Evolutionary conservation across 495 filamentous ascomycete species (phyloP), one percentile per base, ranked within the genome.

Genomic region (Tetracladium setigerum): DNA sequence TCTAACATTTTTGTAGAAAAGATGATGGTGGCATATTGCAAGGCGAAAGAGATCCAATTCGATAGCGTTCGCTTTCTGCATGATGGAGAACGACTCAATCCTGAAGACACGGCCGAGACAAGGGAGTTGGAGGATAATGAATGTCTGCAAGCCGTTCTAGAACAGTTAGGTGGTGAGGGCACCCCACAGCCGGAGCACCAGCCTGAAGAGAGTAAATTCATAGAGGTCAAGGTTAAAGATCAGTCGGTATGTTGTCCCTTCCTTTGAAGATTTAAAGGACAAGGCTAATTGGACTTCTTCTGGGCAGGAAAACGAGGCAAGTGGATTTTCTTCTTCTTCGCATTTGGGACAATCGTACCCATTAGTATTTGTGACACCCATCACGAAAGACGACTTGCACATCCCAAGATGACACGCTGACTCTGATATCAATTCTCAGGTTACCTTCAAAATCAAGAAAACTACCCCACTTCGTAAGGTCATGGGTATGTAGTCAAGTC

Each of bases 401-500:
- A 27, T 27, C 7, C 22, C 3, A 27, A 27, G 22, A 27, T 3
- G 22, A 27, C 22, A 7, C 22, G 7, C 22, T 27, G 7, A 27
- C 3, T 27, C 22, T 27, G 22, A 27, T 27, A 7, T 27, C 22
- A 27, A 3, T 27, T 27, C n/a, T n/a, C n/a, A 88, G 49, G 83
- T 89, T 52, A 87, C 87, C 62, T 89, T 89, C 68, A 88, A 87
- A 70, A 89, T 89, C 64, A 89, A 89, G 73, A 76, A 82, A 1
- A 79, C 82, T 0, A 89, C 84, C 0, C 72, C 75, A 49, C 71
- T 89, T 38, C 82, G 82, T 60, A 89, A 89, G 69, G 66, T 89
- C 34, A 89, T 89, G 84, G 81, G 22, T 27, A 27, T 27, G 22
- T 27, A 7, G 7, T 27, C 7, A 3, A 7, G 22, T 7, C 22